Evolutionary conservation across 2,329 filamentous ascomycete species (phyloP).

Genomic region (Fusarium nurragi): DNA sequence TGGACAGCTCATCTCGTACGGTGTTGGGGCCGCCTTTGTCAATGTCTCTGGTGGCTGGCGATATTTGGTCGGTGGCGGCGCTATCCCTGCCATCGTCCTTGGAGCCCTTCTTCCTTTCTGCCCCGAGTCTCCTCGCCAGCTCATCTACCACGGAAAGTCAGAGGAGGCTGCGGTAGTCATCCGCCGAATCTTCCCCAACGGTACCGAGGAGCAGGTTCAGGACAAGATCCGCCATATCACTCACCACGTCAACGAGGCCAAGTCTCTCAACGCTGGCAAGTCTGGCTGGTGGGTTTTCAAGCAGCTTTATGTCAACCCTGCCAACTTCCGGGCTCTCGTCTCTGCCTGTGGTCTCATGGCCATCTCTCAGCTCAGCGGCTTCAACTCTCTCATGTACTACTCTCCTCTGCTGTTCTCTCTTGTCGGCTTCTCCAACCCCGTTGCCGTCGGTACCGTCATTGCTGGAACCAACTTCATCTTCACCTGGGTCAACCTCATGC

Average conservation of each 20-base stretch:
- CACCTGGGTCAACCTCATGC: constrained; percentile 57
- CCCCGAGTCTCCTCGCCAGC: constrained; percentile 59
- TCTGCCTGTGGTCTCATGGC: constrained; percentile 62
- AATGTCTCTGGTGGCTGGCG: constrained; percentile 58
- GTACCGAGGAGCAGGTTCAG: constrained; percentile 53
- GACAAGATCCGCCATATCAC: constrained; percentile 56
- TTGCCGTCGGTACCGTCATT: constrained; percentile 57
- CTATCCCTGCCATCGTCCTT: constrained; percentile 57
- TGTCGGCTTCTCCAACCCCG: constrained; percentile 60
- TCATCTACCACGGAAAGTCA: constrained; percentile 54
- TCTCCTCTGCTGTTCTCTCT: constrained; percentile 59
- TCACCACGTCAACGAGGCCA: constrained; percentile 51
- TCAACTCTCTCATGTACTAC: constrained; percentile 64
- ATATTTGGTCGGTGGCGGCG: constrained; percentile 60
- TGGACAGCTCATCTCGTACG: constrained; percentile 54
- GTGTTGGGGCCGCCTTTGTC: constrained; percentile 53
- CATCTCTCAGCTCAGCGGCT: constrained; percentile 60
- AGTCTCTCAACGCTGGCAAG: constrained; percentile 52
- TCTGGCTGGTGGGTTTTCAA: constrained; percentile 54
- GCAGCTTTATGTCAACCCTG: constrained; percentile 55
- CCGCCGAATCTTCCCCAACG: constrained; percentile 53
- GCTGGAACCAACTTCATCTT: constrained; percentile 60
- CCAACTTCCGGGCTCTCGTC: constrained; percentile 57
- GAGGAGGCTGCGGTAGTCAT: constrained; percentile 54
- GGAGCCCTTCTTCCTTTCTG: constrained; percentile 55